Percentiles rank a stretch among this genome's conserved stretches.
These are phyloP conservation scores for Colletotrichum tropicicola DNA, from an alignment of 2,329 filamentous ascomycete genomes.

Conservation along the genomic window DNA sequence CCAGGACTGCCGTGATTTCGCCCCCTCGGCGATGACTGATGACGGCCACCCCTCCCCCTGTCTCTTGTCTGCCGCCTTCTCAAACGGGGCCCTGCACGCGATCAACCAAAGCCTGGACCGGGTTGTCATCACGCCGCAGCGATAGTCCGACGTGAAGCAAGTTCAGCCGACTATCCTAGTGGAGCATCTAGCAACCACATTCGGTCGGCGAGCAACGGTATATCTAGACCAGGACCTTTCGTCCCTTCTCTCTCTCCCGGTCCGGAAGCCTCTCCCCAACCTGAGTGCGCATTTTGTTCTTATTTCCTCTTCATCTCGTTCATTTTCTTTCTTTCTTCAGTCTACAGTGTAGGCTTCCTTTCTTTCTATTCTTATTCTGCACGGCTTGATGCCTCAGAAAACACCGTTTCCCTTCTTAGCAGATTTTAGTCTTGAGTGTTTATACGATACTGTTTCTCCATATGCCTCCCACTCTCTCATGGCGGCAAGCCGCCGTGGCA, in stretches of 20 bases:
- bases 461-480: constrained; percentile 10
- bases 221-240: constrained; percentile 13
- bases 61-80: neutral
- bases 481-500: constrained; percentile 23
- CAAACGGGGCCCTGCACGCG: constrained; percentile 10
- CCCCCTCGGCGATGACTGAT: too few species aligned
- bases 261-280: neutral
- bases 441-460: neutral
- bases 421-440: neutral
- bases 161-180: neutral
- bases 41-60: too few species aligned
- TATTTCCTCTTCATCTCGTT: neutral
- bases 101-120: neutral
- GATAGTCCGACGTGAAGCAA: neutral
- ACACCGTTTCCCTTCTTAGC: neutral
- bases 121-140: neutral
- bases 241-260: neutral
- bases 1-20: neutral
- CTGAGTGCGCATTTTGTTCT: neutral
- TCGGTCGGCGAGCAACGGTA: neutral
- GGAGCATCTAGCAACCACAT: neutral
- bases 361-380: constrained; percentile 4
- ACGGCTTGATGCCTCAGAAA: constrained; percentile 23
- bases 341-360: constrained; percentile 7
- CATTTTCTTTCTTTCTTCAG: neutral